A percentile compares a stretch with the other conserved stretches of the same genome.
Evolutionary conservation across 139 green algal species (phyloP).

Genomic region (Chloropicon primus): DNA sequence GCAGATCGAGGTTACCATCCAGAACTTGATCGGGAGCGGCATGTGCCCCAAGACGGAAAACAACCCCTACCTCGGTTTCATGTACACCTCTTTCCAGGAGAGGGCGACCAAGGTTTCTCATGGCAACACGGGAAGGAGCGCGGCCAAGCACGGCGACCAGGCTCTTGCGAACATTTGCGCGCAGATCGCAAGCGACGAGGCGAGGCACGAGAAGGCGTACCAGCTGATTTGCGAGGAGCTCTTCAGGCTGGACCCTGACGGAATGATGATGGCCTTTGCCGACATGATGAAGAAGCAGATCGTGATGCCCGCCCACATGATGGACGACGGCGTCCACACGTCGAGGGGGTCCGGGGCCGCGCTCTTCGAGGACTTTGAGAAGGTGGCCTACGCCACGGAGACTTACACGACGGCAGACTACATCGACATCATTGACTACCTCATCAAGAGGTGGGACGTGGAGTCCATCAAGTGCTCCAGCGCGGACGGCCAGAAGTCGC

Average conservation of each 20-base stretch:
- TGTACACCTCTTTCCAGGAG: constrained; percentile 96
- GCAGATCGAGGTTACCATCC: constrained; percentile 83
- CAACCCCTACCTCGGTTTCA: constrained; percentile 97
- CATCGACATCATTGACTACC: constrained; percentile 84
- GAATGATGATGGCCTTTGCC: constrained; percentile 77
- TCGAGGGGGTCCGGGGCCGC: neutral
- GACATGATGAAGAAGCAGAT: constrained; percentile 99
- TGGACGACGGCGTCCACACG: constrained; percentile 79
- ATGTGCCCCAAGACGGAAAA: constrained; percentile 96
- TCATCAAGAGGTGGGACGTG: constrained; percentile 73
- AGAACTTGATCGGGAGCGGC: constrained; percentile 91
- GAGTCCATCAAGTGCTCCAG: constrained; percentile 30
- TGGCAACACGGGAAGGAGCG: constrained; percentile 84
- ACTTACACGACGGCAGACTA: constrained; percentile 81
- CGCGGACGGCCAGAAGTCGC: constrained; percentile 40
- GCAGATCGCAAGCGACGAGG: constrained; percentile 66
- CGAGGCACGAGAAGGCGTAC: constrained; percentile 91
- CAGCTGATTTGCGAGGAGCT: constrained; percentile 55
- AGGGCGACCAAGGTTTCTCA: constrained; percentile 60
- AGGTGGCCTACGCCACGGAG: constrained; percentile 75
- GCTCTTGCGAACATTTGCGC: constrained; percentile 78
- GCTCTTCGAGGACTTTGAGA: constrained; percentile 75
- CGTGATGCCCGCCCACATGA: constrained; percentile 93
- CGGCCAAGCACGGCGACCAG: constrained; percentile 74
- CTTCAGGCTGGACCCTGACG: constrained; percentile 72